A percentile compares a stretch with the other conserved stretches of the same genome.
Conservation (phyloP, 2,329 filamentous ascomycete genomes). For the Fusarium albosuccineum region DNA sequence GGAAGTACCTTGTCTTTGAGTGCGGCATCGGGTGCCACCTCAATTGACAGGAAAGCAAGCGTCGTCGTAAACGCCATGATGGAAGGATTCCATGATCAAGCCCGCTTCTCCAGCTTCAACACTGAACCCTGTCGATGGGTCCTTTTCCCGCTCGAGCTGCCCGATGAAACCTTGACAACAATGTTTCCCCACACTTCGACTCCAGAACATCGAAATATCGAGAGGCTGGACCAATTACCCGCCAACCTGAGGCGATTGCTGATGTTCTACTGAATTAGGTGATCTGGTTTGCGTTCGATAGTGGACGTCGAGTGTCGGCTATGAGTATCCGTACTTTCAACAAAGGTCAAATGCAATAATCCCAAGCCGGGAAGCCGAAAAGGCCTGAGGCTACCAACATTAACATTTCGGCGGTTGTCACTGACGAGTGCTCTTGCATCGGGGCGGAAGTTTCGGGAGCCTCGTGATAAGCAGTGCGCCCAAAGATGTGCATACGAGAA, state of each 20-base stretch:
- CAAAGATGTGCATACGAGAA: constrained; percentile 19
- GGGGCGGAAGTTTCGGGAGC: constrained; percentile 12
- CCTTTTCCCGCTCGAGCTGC: constrained; percentile 24
- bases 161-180: constrained; percentile 27
- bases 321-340: not conserved
- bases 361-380: constrained; percentile 14
- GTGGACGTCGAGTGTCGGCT: not conserved
- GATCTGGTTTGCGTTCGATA: constrained; percentile 21
- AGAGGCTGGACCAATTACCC: constrained; percentile 28
- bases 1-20: not conserved
- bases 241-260: constrained; percentile 3
- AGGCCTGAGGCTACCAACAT: constrained; percentile 14
- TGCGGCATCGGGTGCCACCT: not conserved
- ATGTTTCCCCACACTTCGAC: constrained; percentile 33
- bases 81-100: constrained; percentile 13
- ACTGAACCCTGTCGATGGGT: constrained; percentile 25
- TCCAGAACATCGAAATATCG: constrained; percentile 17
- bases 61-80: constrained; percentile 10
- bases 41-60: constrained; percentile 1
- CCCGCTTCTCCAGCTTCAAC: constrained; percentile 17
- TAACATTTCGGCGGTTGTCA: constrained; percentile 19
- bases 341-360: not conserved
- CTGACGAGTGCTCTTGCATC: not conserved
- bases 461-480: constrained; percentile 19
- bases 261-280: constrained; percentile 5